Evolutionary conservation across 148 eudicot species (phyloP).

Genomic region (Amaranthus cruentus): DNA sequence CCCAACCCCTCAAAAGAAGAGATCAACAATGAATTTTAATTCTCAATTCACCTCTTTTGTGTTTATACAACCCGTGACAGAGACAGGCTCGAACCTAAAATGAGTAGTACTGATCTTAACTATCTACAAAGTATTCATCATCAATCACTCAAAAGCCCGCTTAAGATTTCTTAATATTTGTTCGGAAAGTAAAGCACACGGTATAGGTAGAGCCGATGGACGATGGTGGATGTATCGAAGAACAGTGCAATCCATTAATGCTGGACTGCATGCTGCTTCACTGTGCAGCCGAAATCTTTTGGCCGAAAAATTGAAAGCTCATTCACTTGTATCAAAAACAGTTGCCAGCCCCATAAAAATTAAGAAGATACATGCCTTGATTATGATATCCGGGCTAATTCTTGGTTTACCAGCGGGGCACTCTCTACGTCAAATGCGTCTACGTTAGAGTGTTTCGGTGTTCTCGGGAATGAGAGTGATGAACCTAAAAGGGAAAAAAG

Average conservation of each 20-base stretch:
- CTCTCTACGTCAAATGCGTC: slow-evolving; percentile 28
- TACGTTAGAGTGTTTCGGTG: slow-evolving; percentile 25
- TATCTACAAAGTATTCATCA: slow-evolving; percentile 23
- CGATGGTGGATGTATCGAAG: background rate
- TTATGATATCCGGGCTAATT: slow-evolving; percentile 23
- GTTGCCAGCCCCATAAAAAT: background rate
- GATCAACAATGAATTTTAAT: background rate
- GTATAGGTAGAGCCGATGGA: background rate
- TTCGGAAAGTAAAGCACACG: slow-evolving; percentile 8
- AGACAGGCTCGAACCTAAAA: background rate
- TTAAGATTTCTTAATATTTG: background rate
- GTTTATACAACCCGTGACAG: slow-evolving; percentile 6
- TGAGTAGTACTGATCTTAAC: background rate
- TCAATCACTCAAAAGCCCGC: slow-evolving; percentile 11
- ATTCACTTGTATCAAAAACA: background rate
- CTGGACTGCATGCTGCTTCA: background rate
- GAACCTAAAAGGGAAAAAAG: slow-evolving; percentile 14
- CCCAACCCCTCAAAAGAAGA: too few relatives aligned
- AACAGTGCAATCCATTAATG: slow-evolving; percentile 3
- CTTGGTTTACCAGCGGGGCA: slow-evolving; percentile 31
- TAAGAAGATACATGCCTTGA: background rate
- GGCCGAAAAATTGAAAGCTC: background rate
- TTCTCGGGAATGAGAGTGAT: slow-evolving; percentile 21
- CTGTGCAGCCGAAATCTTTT: background rate
- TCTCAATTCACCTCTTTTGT: background rate